phyloP scores from a whole-genome alignment of 345 rosid species.

The Durio zibethinus region DNA sequence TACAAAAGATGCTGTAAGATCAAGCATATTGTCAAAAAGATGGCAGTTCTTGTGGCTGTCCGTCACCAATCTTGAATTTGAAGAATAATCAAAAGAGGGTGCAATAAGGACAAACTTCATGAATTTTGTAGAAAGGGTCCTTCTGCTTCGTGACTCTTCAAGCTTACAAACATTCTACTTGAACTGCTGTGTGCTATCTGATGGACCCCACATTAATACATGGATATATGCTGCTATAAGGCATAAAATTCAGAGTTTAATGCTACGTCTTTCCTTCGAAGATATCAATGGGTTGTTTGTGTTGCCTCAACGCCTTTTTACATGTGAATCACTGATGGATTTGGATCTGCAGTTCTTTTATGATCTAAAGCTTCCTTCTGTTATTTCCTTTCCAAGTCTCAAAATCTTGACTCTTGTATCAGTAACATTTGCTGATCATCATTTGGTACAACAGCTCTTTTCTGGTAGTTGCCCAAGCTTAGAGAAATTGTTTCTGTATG shows the following conservation, averaged over 20 bases:
- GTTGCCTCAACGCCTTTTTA: neutral
- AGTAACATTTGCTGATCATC: neutral
- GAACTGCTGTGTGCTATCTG: neutral
- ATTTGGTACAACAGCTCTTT: neutral
- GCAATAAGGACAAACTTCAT: neutral
- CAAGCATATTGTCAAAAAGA: neutral
- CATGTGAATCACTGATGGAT: too few species aligned
- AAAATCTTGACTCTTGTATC: neutral
- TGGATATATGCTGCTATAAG: neutral
- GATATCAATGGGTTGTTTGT: neutral
- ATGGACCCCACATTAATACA: neutral
- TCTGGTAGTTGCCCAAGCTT: neutral
- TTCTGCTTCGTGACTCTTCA: neutral
- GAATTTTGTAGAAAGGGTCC: neutral
- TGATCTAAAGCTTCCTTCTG: neutral
- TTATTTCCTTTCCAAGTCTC: neutral
- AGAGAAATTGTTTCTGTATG: too few species aligned
- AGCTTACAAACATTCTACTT: too few species aligned
- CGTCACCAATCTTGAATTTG: neutral
- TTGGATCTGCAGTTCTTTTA: neutral
- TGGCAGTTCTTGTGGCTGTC: neutral
- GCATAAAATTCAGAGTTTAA: neutral
- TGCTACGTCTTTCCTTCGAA: neutral
- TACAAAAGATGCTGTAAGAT: neutral
- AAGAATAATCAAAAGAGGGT: neutral